Percentiles rank a stretch among this genome's conserved stretches.
Evolutionary conservation across 768 basidiomycete genomes (phyloP).

Genomic region (Thelephora aurantiotincta): DNA sequence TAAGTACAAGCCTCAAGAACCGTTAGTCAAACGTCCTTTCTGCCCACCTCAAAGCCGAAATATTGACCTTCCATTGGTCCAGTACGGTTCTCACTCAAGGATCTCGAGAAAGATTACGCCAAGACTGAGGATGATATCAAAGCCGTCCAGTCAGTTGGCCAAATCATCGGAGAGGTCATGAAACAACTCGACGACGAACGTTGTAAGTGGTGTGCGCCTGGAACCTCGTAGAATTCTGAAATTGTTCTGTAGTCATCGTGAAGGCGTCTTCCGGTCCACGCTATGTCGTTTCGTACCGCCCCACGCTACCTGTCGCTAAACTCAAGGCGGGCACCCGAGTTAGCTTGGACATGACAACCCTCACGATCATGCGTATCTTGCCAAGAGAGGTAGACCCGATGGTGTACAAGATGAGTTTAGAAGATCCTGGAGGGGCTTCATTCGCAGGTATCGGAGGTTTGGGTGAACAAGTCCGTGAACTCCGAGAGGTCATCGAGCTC

Average conservation of each 20-base stretch:
- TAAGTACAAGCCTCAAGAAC: constrained; percentile 80
- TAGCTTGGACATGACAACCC: constrained; percentile 96
- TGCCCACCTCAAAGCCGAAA: background rate
- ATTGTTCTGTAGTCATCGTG: constrained; percentile 62
- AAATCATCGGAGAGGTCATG: constrained; percentile 98
- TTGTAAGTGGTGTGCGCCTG: constrained; percentile 40
- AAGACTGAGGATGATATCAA: constrained; percentile 99
- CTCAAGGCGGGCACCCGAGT: constrained; percentile 92
- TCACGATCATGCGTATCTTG: constrained; percentile 97
- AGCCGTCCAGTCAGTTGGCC: constrained; percentile 95
- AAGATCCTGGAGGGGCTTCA: constrained; percentile 89
- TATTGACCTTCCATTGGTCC: background rate
- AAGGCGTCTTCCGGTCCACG: constrained; percentile 97
- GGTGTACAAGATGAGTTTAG: constrained; percentile 99
- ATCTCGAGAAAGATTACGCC: constrained; percentile 76
- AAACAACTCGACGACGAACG: constrained; percentile 97
- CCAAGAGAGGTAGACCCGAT: constrained; percentile 96
- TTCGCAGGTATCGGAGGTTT: constrained; percentile 97
- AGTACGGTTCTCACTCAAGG: constrained; percentile 89
- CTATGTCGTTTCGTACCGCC: constrained; percentile 95
- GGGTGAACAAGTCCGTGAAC: constrained; percentile 89
- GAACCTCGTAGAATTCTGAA: background rate
- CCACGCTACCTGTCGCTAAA: constrained; percentile 80
- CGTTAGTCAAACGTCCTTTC: constrained; percentile 32
- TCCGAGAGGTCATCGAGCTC: constrained; percentile 95